Base-by-base conservation (phyloP, 345 rosid species). In the Salix exigua region DNA sequence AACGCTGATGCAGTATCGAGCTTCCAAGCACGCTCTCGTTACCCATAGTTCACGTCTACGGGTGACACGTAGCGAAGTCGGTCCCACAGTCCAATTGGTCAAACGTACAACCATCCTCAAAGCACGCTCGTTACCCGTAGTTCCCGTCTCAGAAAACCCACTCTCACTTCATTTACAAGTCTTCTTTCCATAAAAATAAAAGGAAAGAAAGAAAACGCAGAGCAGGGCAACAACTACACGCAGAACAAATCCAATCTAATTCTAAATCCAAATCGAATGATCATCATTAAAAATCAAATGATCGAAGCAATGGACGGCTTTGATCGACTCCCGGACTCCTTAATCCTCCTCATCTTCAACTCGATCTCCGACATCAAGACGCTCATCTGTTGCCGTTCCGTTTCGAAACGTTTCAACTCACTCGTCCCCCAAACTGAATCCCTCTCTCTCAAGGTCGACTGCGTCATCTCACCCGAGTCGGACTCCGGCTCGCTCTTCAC, bases 351-450 rank as follows among this genome's bases (percentile, higher is more conserved):
- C 19, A 75, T 89, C 77, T 81, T 89, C 86, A 86, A 84, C 80
- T 76, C 75, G 2, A 73, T 89, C 67, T 76, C 85, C 78, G 89
- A 88, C 76, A 70, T 85, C 82, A 86, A 85, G 76, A 25, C 87
- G 62, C 78, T 89, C 2, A 74, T 83, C 33, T 83, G 83, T 21
- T 87, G 90, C 74, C 84, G 84, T 46, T 83, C 85, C 68, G 85
- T 88, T 65, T 89, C 89, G n/a, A 71, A 82, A 68, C 85, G 88
- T 12, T 88, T 89, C 88, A 73, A 78, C 82, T 68, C 79, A 5
- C 88, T 89, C 38, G 89, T 85, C 38, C 84, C 85, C 1, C 81
- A 85, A 58, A 79, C 87, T 14, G 86, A 88, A 6, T 81, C 85
- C 26, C 82, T 89, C 64, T 74, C 77, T 21, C 81, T 89, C 67